Base-by-base conservation (phyloP, 2,329 filamentous ascomycete species). In the Monosporascus sp. region DNA sequence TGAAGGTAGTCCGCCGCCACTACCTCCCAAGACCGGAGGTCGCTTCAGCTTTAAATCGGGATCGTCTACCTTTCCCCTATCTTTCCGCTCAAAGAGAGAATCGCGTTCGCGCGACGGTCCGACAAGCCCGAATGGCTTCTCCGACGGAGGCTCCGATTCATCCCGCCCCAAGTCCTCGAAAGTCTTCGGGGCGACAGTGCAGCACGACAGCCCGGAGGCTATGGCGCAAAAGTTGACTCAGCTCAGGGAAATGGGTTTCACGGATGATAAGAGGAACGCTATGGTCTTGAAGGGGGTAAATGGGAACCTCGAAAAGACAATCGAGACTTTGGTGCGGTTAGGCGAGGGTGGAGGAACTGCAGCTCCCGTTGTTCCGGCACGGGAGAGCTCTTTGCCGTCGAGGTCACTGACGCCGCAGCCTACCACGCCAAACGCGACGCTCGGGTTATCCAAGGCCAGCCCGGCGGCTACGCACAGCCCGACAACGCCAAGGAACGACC, bases 231-330 rank as follows among this genome's bases (percentile, higher is more conserved):
- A 97, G 69, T 72, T 97, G 67, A 77, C 78, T 3, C 85, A 84
- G 50, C 74, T 99, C 53, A 83, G 85, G 52, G 91, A 97, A 53
- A 96, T 97, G 91, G 94, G 94, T 0, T 99, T 99, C 64, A 77
- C 76, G 4, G 91, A 99, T 66, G 85, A 87, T 43, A 89, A 87
- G 62, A 84, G 88, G 55, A 97, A 97, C 65, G 79, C 84, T 5
- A 84, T 87, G 50, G 85, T 97, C 26, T 74, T 99, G 19, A 92
- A 91, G 67, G 88, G 88, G 3, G 80, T 95, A 31, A 86, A 88
- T 64, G 92, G 93, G 4, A 92, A 94, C 65, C 67, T 99, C 54
- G 91, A 97, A 61, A 87, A 84, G 69, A 85, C 93, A 0, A 84
- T 97, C 45, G 93, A 97, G 70, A 84, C 90, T 19, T 73, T 99